Evolutionary conservation across 441 rosid genomes (phyloP).

Genomic region (Adansonia madagascariensis): DNA sequence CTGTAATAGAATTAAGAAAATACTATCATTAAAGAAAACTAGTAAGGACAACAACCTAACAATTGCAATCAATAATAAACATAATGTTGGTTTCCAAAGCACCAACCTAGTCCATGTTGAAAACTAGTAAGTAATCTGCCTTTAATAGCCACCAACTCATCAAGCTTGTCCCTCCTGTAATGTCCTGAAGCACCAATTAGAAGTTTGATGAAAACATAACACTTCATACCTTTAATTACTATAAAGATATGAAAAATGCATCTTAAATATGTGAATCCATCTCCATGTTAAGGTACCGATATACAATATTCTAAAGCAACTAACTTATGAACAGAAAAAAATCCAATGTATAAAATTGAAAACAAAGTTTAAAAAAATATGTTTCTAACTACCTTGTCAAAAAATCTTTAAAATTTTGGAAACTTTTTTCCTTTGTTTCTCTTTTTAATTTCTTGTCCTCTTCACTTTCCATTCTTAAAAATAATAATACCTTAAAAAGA

Average conservation of each 20-base stretch:
- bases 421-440: slow-evolving; percentile 40
- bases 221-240: neutral
- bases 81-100: no score
- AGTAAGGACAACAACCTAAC: neutral
- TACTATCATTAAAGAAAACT: neutral
- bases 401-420: slow-evolving; percentile 56
- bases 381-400: slow-evolving; percentile 50
- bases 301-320: slow-evolving; percentile 12
- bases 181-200: no score
- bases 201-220: neutral
- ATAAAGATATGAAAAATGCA: neutral
- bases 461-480: slow-evolving; percentile 29
- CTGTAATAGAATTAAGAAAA: slow-evolving; percentile 34
- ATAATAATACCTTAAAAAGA: neutral
- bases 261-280: neutral
- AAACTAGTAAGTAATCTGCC: no score
- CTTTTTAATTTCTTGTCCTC: slow-evolving; percentile 33
- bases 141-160: no score
- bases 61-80: neutral
- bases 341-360: neutral
- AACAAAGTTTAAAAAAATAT: slow-evolving; percentile 1
- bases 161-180: neutral
- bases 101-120: no score
- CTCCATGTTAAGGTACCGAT: neutral
- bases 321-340: neutral